phyloP scores from a whole-genome alignment of 2,329 filamentous ascomycete genomes.

The Myriosclerotinia curreyana region DNA sequence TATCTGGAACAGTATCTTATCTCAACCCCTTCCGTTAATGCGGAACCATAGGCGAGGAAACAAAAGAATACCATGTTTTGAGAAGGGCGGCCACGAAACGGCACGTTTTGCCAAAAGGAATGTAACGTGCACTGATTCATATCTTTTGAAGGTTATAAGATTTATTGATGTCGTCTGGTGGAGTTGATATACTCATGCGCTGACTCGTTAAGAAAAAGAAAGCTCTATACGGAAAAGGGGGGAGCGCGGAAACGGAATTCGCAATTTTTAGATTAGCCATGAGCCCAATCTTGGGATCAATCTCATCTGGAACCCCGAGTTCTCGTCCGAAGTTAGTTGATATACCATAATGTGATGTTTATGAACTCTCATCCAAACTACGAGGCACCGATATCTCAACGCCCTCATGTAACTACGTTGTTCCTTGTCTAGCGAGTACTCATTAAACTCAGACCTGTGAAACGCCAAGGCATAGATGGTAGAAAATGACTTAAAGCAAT shows the following conservation, averaged over 20 bases:
- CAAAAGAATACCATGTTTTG: not conserved
- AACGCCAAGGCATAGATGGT: not conserved
- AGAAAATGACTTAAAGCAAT: too few relatives aligned
- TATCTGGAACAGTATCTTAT: not conserved
- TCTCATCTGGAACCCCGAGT: not conserved
- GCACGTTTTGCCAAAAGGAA: not conserved
- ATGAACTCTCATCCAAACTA: not conserved
- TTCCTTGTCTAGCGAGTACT: not conserved
- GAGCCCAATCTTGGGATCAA: not conserved
- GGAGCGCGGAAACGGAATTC: not conserved
- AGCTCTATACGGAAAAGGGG: not conserved
- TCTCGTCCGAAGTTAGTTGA: not conserved
- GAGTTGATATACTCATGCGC: not conserved
- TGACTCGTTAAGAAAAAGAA: not conserved
- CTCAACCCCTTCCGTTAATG: too few relatives aligned
- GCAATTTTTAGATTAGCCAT: not conserved
- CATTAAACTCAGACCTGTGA: not conserved
- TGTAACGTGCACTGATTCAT: not conserved
- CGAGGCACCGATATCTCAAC: not conserved
- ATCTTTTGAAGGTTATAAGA: not conserved
- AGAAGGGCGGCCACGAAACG: not conserved
- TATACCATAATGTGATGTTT: not conserved
- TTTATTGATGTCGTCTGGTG: not conserved
- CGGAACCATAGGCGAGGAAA: not conserved
- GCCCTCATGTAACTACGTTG: conserved; percentile 1